Evolutionary conservation across 306 rosid genomes (phyloP), one percentile per base, ranked within the genome.

Genomic region (Sicyos baderoa): DNA sequence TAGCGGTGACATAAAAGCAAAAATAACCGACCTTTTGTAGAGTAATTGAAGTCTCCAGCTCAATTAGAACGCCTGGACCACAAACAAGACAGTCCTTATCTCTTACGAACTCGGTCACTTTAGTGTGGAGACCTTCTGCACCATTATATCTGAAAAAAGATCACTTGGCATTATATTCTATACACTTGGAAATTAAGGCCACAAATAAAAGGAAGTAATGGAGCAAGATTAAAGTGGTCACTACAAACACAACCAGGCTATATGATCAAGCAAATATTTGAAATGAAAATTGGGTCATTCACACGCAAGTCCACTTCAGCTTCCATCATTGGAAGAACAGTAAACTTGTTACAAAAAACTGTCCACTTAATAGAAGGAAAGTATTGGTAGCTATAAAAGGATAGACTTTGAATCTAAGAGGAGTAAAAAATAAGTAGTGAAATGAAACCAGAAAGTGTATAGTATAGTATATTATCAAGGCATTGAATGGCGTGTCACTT

Each of bases 41-140:
- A 37, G 97, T 86, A 78, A 88, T 62, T n/a, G 97, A 86, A 74
- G 95, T 76, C 65, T 89, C 98, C 79, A 93, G 82, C 82, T 89
- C 97, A 75, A 93, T 72, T 21, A 84, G 86, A 77, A 93, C 76
- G 65, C 98, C 98, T 21, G 98, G 94, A 64, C 97, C 97, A 60
- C 98, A 93, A 21, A 86, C 97, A 74, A 93, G 88, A 72, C 98
- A 93, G 64, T 93, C 98, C 77, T 77, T 89, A 77, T 93, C 97
- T 82, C 77, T 86, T 63, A 85, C 91, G 79, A 93, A 93, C 72
- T 89, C 97, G n/a, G 98, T 82, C 75, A 93, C 96, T 82, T 89
- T 85, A 17, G 96, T 88, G 80, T 89, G 98, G 65, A 93, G 88
- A 73, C 97, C 98, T 78, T 82, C 86, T 53, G 90, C 89, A 70